Evolutionary conservation across 2,329 filamentous ascomycete species (phyloP).

Genomic region (Aspergillus novoparasiticus): DNA sequence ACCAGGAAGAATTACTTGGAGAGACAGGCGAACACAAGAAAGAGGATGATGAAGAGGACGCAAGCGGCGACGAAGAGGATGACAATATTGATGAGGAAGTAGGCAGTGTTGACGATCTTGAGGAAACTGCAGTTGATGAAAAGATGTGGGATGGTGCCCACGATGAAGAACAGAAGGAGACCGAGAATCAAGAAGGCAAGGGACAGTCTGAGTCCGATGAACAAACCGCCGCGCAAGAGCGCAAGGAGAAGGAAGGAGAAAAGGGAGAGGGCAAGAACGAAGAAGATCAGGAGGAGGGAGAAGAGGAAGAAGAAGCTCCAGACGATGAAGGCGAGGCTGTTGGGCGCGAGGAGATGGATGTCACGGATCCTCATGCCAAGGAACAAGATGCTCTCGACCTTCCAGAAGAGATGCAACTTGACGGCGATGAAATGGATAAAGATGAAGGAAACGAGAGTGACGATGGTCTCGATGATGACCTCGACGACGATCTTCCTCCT

Average conservation of each 20-base stretch:
- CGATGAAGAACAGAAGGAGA: slow-evolving; percentile 67
- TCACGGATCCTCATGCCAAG: slow-evolving; percentile 73
- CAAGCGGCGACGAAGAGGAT: slow-evolving; percentile 64
- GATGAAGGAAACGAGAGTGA: slow-evolving; percentile 43
- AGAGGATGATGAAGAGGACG: slow-evolving; percentile 53
- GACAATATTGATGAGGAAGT: slow-evolving; percentile 84
- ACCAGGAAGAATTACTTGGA: slow-evolving; percentile 87
- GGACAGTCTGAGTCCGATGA: slow-evolving; percentile 57
- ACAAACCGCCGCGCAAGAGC: slow-evolving; percentile 57
- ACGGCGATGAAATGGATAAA: slow-evolving; percentile 66
- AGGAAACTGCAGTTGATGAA: slow-evolving; percentile 88
- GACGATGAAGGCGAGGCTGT: slow-evolving; percentile 64
- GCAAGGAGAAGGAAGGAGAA: slow-evolving; percentile 42
- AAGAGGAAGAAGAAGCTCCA: slow-evolving; percentile 54
- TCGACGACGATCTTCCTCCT: slow-evolving; percentile 42
- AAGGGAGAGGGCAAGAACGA: slow-evolving; percentile 40
- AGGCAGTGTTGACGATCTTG: slow-evolving; percentile 87
- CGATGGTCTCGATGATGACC: slow-evolving; percentile 43
- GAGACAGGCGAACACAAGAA: slow-evolving; percentile 66
- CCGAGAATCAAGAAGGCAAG: slow-evolving; percentile 72
- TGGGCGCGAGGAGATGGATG: slow-evolving; percentile 65
- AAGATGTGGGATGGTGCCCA: slow-evolving; percentile 95
- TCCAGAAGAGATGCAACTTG: slow-evolving; percentile 84
- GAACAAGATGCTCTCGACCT: slow-evolving; percentile 81
- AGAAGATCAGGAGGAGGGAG: slow-evolving; percentile 55